Conservation (phyloP, 371 early-diverging fungal genomes). For the Apophysomyces elegans region DNA sequence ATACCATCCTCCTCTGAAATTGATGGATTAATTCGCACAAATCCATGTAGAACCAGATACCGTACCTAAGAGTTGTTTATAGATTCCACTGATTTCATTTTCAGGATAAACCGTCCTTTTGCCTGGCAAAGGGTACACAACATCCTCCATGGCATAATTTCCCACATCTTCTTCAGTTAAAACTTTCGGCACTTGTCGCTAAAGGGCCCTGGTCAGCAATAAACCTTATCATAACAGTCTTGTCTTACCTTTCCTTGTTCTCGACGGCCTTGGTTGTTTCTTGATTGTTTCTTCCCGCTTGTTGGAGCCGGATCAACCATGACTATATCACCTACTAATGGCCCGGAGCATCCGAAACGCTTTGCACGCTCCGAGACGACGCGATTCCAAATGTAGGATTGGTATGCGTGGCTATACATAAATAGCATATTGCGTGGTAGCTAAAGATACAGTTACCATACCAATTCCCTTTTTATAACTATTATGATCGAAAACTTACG, state of each 20-base stretch:
- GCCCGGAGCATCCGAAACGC: slow-evolving; percentile 66
- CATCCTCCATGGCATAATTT: slow-evolving; percentile 79
- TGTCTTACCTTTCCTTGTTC: slow-evolving; percentile 27
- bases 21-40: not conserved
- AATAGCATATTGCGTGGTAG: slow-evolving; percentile 86
- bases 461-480: not conserved
- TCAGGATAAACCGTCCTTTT: slow-evolving; percentile 77
- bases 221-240: not conserved
- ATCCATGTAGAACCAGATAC: not conserved
- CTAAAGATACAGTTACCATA: slow-evolving; percentile 25
- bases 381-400: slow-evolving; percentile 96
- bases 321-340: slow-evolving; percentile 91
- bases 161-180: slow-evolving; percentile 71
- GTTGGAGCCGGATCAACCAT: slow-evolving; percentile 33
- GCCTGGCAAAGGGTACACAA: slow-evolving; percentile 94
- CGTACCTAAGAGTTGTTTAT: slow-evolving; percentile 70
- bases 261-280: slow-evolving; percentile 32
- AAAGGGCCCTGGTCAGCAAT: slow-evolving; percentile 6
- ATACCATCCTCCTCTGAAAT: slow-evolving; percentile 21
- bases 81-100: slow-evolving; percentile 70
- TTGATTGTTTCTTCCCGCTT: slow-evolving; percentile 10
- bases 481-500: slow-evolving; percentile 33
- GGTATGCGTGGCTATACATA: slow-evolving; percentile 98
- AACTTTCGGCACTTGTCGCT: slow-evolving; percentile 49
- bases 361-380: slow-evolving; percentile 80